Conservation (phyloP, 2,329 filamentous ascomycete species). For the Orbilia blumenaviensis region DNA sequence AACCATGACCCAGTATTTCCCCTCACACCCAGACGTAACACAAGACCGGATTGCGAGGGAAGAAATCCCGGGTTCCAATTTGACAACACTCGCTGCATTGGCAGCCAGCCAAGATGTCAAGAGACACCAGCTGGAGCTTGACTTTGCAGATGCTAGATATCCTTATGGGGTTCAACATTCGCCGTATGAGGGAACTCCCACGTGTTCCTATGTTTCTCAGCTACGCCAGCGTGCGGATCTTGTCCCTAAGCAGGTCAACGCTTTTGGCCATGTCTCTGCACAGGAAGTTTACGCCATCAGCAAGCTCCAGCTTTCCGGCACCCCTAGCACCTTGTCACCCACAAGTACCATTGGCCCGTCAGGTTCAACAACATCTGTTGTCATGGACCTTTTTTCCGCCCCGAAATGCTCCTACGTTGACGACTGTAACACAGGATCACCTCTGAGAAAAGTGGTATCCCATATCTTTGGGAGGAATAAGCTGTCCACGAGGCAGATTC, state of each 20-base stretch:
- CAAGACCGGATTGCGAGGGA: conserved; percentile 45
- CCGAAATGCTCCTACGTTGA: conserved; percentile 68
- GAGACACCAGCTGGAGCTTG: conserved; percentile 16
- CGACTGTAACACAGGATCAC: conserved; percentile 70
- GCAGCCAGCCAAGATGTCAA: conserved; percentile 48
- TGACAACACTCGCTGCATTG: conserved; percentile 39
- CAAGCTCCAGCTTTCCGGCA: conserved; percentile 50
- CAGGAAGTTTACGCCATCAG: conserved; percentile 52
- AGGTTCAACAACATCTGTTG: conserved; percentile 17
- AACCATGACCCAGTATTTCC: conserved; percentile 49
- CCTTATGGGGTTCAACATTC: conserved; percentile 10
- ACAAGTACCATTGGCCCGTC: conserved; percentile 37
- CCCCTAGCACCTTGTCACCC: conserved; percentile 39
- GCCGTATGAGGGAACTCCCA: conserved; percentile 22
- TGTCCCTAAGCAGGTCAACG: conserved; percentile 30
- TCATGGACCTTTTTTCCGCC: conserved; percentile 31
- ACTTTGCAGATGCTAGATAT: conserved; percentile 29
- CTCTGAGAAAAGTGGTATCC: conserved; percentile 77
- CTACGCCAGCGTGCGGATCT: conserved; percentile 42
- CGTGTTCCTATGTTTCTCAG: conserved; percentile 43
- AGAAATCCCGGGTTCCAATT: conserved; percentile 19
- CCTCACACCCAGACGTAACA: conserved; percentile 37
- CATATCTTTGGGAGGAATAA: conserved; percentile 88
- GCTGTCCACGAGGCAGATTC: conserved; percentile 75
- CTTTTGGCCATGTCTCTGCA: conserved; percentile 26